phyloP scores from a whole-genome alignment of 2,329 filamentous ascomycete species.

The Thelonectria discophora region DNA sequence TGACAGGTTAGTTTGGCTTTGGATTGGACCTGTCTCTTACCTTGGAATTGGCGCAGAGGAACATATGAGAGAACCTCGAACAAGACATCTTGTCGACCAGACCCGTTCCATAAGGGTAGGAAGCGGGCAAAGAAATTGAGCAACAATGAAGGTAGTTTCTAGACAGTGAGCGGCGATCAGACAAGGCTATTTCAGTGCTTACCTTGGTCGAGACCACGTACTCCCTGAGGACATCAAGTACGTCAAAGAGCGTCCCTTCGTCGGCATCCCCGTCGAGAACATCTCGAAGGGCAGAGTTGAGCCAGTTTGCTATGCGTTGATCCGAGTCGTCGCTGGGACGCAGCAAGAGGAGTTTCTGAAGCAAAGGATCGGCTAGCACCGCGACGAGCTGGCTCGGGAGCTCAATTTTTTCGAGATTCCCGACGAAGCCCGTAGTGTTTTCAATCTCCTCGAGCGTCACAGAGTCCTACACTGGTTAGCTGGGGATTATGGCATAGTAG shows the following conservation, averaged over 20 bases:
- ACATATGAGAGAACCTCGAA: constrained; percentile 66
- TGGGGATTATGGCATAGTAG: neutral
- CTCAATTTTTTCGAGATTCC: constrained; percentile 79
- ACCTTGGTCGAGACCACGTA: constrained; percentile 68
- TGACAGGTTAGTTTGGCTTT: constrained; percentile 45
- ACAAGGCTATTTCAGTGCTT: constrained; percentile 21
- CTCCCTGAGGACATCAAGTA: constrained; percentile 63
- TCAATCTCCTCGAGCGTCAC: constrained; percentile 82
- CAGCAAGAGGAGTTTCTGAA: constrained; percentile 80
- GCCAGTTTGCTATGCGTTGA: constrained; percentile 67
- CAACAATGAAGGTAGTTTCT: constrained; percentile 59
- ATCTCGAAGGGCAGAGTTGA: constrained; percentile 65
- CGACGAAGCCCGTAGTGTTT: constrained; percentile 73
- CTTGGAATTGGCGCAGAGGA: constrained; percentile 66
- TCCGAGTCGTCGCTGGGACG: constrained; percentile 63
- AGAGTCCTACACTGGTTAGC: constrained; percentile 56
- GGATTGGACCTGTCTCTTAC: constrained; percentile 41
- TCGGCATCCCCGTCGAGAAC: constrained; percentile 61
- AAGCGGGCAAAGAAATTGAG: constrained; percentile 62
- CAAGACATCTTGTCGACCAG: constrained; percentile 60
- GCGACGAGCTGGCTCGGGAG: constrained; percentile 84
- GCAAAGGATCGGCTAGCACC: constrained; percentile 76
- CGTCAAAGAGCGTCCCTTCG: constrained; percentile 59
- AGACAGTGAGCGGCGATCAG: constrained; percentile 14
- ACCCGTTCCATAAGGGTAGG: constrained; percentile 70